Conservation (phyloP, 2,329 filamentous ascomycete genomes). For the Pseudopithomyces chartarum region DNA sequence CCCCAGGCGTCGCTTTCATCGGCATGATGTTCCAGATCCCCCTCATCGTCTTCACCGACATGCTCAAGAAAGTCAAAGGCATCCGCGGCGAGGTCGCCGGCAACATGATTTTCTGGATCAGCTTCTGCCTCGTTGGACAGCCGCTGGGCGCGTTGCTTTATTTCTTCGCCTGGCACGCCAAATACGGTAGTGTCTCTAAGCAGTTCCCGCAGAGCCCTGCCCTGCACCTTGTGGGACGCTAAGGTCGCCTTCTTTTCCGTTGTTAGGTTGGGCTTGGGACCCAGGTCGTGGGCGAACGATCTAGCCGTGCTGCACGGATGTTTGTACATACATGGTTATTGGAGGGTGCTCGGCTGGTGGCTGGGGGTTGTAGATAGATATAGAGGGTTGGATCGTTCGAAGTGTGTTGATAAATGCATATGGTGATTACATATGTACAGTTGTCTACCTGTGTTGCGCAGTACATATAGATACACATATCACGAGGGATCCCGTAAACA, state of each 20-base stretch:
- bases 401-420: no score
- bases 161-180: slow-evolving; percentile 98
- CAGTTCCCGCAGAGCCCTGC: slow-evolving; percentile 31
- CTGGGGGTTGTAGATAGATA: no score
- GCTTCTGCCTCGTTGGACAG: slow-evolving; percentile 93
- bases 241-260: not conserved
- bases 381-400: no score
- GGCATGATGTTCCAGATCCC: slow-evolving; percentile 95
- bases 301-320: not conserved
- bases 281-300: not conserved
- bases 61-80: slow-evolving; percentile 77
- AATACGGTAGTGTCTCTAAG: slow-evolving; percentile 80
- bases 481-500: no score
- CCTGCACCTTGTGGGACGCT: slow-evolving; percentile 28
- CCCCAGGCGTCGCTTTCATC: slow-evolving; percentile 82
- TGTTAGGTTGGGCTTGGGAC: not conserved
- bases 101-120: slow-evolving; percentile 95
- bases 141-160: slow-evolving; percentile 90
- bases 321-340: no score
- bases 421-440: no score
- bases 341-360: no score
- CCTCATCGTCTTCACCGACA: slow-evolving; percentile 79
- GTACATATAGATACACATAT: no score
- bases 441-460: no score
- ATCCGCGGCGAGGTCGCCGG: slow-evolving; percentile 79